phyloP scores from a whole-genome alignment of 2,329 filamentous ascomycete genomes.

The Eutypa lata region DNA sequence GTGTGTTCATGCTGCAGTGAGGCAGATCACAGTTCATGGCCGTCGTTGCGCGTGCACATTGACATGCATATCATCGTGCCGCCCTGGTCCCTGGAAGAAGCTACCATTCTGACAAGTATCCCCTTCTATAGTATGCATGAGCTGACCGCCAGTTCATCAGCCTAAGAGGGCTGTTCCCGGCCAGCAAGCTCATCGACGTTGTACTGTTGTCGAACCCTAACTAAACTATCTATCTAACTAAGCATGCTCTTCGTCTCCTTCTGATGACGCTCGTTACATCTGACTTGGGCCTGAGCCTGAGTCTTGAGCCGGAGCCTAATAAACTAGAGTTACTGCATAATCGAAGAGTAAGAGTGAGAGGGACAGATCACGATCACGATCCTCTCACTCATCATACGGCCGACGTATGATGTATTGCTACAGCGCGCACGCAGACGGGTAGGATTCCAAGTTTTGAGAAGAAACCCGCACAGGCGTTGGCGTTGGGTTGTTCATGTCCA shows the following conservation, averaged over 20 bases:
- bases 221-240: too few relatives aligned
- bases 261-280: neutral
- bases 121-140: constrained; percentile 27
- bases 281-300: too few relatives aligned
- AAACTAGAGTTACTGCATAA: too few relatives aligned
- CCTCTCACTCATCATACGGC: neutral
- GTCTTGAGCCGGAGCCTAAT: neutral
- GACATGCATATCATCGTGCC: constrained; percentile 21
- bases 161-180: constrained; percentile 25
- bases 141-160: constrained; percentile 50
- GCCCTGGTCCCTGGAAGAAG: constrained; percentile 22
- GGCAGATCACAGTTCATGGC: constrained; percentile 41
- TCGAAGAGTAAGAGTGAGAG: too few relatives aligned
- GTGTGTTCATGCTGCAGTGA: constrained; percentile 19
- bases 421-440: neutral
- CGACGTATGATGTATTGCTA: neutral
- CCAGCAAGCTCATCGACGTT: constrained; percentile 20
- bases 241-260: neutral
- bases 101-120: constrained; percentile 15
- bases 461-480: neutral
- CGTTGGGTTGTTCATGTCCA: neutral
- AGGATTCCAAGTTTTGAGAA: neutral
- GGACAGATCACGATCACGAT: neutral
- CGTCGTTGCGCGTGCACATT: constrained; percentile 28
- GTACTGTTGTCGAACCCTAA: too few relatives aligned